phyloP scores from a whole-genome alignment of 2,329 filamentous ascomycete species.

The Aspergillus unguis region DNA sequence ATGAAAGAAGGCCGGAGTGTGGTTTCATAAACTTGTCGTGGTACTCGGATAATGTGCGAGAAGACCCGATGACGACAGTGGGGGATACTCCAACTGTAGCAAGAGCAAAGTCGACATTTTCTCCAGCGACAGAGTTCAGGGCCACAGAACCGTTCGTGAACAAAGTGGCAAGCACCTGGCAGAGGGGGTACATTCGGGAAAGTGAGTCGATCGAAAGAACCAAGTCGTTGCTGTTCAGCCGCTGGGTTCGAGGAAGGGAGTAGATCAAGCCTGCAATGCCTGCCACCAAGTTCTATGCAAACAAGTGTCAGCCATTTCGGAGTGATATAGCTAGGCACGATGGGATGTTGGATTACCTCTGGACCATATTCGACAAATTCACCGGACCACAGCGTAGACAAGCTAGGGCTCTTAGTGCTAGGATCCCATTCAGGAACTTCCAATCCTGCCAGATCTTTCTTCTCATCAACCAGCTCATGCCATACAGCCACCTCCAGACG shows the following conservation, averaged over 20 bases:
- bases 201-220: constrained; percentile 83
- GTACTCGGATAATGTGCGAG: constrained; percentile 66
- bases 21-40: constrained; percentile 61
- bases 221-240: constrained; percentile 70
- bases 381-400: constrained; percentile 49
- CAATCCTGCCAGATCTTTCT: constrained; percentile 54
- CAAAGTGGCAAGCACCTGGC: constrained; percentile 75
- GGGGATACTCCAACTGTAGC: constrained; percentile 73
- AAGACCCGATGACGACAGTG: constrained; percentile 76
- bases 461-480: constrained; percentile 80
- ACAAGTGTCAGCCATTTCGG: not conserved
- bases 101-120: constrained; percentile 65
- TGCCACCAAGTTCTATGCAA: constrained; percentile 71
- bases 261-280: constrained; percentile 74
- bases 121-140: constrained; percentile 80
- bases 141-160: constrained; percentile 82
- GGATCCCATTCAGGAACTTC: constrained; percentile 64
- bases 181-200: constrained; percentile 73
- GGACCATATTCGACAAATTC: constrained; percentile 82
- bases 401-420: constrained; percentile 46
- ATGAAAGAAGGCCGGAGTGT: constrained; percentile 61
- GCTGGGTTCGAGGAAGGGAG: constrained; percentile 70
- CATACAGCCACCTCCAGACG: constrained; percentile 82
- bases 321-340: not conserved
- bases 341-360: constrained; percentile 41